Percentiles rank a stretch among this genome's conserved stretches.
Conservation (phyloP, 805 yeast genomes). For the Scheffersomyces spartinae region DNA sequence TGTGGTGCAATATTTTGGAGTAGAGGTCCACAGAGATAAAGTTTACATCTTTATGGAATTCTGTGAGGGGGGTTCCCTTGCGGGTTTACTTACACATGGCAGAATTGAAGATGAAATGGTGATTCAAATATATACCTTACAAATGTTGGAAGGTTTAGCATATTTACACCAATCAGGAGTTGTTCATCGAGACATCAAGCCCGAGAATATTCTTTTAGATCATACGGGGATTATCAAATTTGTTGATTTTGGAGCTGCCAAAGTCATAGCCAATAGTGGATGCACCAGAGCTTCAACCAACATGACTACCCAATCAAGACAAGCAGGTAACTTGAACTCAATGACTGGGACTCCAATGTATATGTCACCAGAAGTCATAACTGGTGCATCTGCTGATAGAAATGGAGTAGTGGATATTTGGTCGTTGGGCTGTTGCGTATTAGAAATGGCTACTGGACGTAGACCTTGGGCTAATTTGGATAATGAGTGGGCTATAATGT, state of each 20-base stretch:
- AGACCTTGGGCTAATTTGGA: slow-evolving; percentile 95
- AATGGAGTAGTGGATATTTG: slow-evolving; percentile 77
- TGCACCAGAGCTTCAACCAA: slow-evolving; percentile 22
- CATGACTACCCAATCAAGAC: slow-evolving; percentile 13
- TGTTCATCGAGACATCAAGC: slow-evolving; percentile 95
- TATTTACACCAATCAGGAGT: slow-evolving; percentile 90
- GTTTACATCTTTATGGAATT: slow-evolving; percentile 96
- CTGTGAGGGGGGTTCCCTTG: slow-evolving; percentile 92
- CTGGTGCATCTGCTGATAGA: slow-evolving; percentile 53
- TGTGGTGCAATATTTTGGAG: slow-evolving; percentile 92
- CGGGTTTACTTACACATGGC: slow-evolving; percentile 78
- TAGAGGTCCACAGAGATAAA: slow-evolving; percentile 91
- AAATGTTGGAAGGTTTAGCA: slow-evolving; percentile 90
- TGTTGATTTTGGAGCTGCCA: slow-evolving; percentile 97
- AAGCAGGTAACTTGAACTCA: slow-evolving; percentile 22
- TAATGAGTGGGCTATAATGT: slow-evolving; percentile 98
- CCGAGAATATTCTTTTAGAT: slow-evolving; percentile 83
- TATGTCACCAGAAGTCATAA: slow-evolving; percentile 95
- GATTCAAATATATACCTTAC: slow-evolving; percentile 79
- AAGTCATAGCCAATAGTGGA: slow-evolving; percentile 63
- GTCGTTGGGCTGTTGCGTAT: slow-evolving; percentile 93
- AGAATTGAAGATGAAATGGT: slow-evolving; percentile 92
- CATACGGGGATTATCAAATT: slow-evolving; percentile 88
- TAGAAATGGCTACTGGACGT: slow-evolving; percentile 94
- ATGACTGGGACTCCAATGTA: slow-evolving; percentile 97